Evolutionary conservation across 148 eudicot species (phyloP).

Genomic region (Rhododendron henanense): DNA sequence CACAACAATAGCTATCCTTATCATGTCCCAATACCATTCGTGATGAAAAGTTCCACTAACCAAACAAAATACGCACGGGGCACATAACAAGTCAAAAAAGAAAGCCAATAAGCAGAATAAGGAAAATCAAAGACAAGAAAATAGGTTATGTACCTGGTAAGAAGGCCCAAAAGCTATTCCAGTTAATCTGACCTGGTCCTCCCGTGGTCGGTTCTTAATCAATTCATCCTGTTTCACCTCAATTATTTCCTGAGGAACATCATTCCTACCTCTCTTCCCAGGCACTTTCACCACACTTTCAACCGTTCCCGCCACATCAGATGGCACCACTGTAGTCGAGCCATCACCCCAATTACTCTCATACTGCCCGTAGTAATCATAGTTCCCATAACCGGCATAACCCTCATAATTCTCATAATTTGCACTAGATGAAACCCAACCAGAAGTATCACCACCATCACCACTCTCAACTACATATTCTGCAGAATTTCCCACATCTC

Average conservation of each 20-base stretch:
- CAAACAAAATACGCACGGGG: not conserved
- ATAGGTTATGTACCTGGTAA: conserved; percentile 52
- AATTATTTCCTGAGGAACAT: conserved; percentile 49
- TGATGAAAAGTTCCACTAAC: not conserved
- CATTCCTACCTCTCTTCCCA: conserved; percentile 75
- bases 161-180: conserved; percentile 91
- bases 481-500: conserved; percentile 10
- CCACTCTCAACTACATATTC: conserved; percentile 13
- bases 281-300: conserved; percentile 39
- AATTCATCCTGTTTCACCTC: conserved; percentile 97
- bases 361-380: conserved; percentile 25
- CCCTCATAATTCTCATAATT: conserved; percentile 27
- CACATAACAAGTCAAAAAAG: not conserved
- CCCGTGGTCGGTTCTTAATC: conserved; percentile 82
- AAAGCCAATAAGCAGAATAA: not conserved
- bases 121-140: not conserved
- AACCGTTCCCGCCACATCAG: conserved; percentile 23
- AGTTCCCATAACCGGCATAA: conserved; percentile 25
- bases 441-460: conserved; percentile 16
- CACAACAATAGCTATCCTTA: not conserved
- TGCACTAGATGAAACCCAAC: conserved; percentile 22
- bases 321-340: conserved; percentile 14
- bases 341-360: conserved; percentile 36
- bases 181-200: conserved; percentile 66
- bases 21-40: not conserved